Evolutionary conservation across 2,329 filamentous ascomycete genomes (phyloP), one percentile per base, ranked within the genome.

Genomic region (Aspergillus eucalypticola): DNA sequence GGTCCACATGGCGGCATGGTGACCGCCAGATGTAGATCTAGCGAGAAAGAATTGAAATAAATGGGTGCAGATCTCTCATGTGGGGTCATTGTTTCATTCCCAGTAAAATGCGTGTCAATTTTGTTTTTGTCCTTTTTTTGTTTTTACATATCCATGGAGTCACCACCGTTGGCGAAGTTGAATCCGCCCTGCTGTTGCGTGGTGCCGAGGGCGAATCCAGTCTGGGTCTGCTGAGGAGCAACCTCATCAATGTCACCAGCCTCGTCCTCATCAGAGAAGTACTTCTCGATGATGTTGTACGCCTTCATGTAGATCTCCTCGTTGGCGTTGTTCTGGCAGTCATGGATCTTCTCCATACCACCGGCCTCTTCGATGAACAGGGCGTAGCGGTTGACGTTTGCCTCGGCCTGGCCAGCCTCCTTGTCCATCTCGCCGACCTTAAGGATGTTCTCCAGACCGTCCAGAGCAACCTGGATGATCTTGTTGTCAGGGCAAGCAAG

Each of bases 261-360:
- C 75, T 96, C 95, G 58, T 98, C 95, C 69, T 99, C 95, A 73
- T 99, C 95, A 0, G 93, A 97, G 83, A 99, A 99, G 86, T 99
- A 99, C 84, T 97, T 97, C 85, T 99, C 95, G 69, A 99, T 99
- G 80, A 99, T 99, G 86, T 96, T 98, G 86, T 98, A 99, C 0
- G 95, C 95, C 88, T 99, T 99, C 94, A 99, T 98, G 85, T 99
- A 99, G 71, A 99, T 99, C 81, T 99, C 95, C 82, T 99, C 95
- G 81, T 99, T 99, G 83, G 94, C 94, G 73, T 99, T 99, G 83
- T 96, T 97, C 84, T 99, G 95, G 86, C 95, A 98, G 71, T 98
- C 94, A 81, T 99, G 95, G 70, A 99, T 98, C 89, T 98, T 98
- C 84, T 98, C 95, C 95, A 99, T 99, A 67, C 95, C 95, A 73